phyloP scores from a whole-genome alignment of 2,329 filamentous ascomycete genomes.

The Fusarium verrucosum region DNA sequence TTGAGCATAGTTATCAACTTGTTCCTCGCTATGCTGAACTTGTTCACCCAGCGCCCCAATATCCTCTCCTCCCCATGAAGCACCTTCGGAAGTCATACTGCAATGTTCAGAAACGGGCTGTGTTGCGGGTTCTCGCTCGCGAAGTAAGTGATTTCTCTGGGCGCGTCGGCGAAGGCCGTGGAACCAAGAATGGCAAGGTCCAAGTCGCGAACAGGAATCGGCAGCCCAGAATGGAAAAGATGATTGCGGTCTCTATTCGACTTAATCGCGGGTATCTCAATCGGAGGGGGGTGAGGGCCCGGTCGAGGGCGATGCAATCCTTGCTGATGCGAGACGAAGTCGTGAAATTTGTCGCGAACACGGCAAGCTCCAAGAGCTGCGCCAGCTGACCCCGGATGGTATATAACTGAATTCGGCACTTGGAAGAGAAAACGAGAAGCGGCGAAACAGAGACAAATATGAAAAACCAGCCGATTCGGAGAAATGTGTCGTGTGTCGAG shows the following conservation, averaged over 20 bases:
- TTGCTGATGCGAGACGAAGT: slow-evolving; percentile 18
- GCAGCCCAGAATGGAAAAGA: neutral
- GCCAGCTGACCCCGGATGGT: slow-evolving; percentile 20
- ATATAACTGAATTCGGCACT: slow-evolving; percentile 8
- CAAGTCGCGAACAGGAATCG: slow-evolving; percentile 4
- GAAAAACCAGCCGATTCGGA: neutral
- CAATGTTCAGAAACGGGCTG: slow-evolving; percentile 14
- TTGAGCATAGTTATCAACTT: slow-evolving; percentile 61
- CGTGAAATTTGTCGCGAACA: slow-evolving; percentile 32
- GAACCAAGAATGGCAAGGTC: slow-evolving; percentile 2
- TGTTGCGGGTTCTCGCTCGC: slow-evolving; percentile 10
- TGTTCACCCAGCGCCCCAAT: slow-evolving; percentile 65
- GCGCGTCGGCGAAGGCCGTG: slow-evolving; percentile 21
- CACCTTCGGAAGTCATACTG: slow-evolving; percentile 54
- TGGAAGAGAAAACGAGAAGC: neutral
- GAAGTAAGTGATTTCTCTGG: slow-evolving; percentile 14
- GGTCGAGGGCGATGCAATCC: slow-evolving; percentile 6
- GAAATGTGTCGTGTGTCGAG: slow-evolving; percentile 19
- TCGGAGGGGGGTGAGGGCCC: slow-evolving; percentile 5
- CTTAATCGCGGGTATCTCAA: neutral
- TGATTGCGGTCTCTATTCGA: neutral
- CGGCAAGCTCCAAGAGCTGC: slow-evolving; percentile 29
- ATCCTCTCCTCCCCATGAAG: slow-evolving; percentile 63
- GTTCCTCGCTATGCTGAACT: slow-evolving; percentile 64
- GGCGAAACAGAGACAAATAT: neutral